phyloP scores from a whole-genome alignment of 2,329 filamentous ascomycete species.

The Sporothrix humicola region DNA sequence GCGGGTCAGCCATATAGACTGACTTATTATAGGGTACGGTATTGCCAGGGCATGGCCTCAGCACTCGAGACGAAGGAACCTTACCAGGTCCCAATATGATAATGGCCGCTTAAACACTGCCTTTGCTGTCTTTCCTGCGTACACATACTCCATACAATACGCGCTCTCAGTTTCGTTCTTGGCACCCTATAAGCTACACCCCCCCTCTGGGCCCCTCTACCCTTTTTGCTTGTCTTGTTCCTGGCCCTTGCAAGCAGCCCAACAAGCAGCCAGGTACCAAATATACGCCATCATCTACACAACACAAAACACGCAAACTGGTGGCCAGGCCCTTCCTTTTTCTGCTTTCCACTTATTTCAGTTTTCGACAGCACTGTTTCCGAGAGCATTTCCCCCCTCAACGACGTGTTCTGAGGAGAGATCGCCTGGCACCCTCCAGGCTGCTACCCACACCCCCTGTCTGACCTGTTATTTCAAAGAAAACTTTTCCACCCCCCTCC shows the following conservation, averaged over 20 bases:
- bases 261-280: slow-evolving; percentile 31
- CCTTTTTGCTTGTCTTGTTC: slow-evolving; percentile 25
- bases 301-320: slow-evolving; percentile 27
- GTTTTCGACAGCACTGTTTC: slow-evolving; percentile 26
- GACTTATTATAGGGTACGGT: slow-evolving; percentile 35
- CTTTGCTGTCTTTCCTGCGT: slow-evolving; percentile 7
- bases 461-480: slow-evolving; percentile 13
- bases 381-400: background rate
- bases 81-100: slow-evolving; percentile 35
- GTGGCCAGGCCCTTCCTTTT: slow-evolving; percentile 3
- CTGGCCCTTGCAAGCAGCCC: slow-evolving; percentile 29
- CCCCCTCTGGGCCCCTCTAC: background rate
- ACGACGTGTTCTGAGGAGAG: slow-evolving; percentile 14
- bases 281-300: slow-evolving; percentile 26
- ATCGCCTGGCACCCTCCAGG: slow-evolving; percentile 26
- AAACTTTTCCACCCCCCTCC: slow-evolving; percentile 29
- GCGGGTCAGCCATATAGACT: slow-evolving; percentile 25
- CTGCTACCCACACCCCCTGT: slow-evolving; percentile 28
- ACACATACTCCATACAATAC: background rate
- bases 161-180: slow-evolving; percentile 10
- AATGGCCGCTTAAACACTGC: slow-evolving; percentile 31
- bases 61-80: slow-evolving; percentile 34
- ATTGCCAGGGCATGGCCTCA: slow-evolving; percentile 28
- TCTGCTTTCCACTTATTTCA: slow-evolving; percentile 1
- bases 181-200: slow-evolving; percentile 25